A percentile compares a stretch with the other conserved stretches of the same genome.
These are phyloP conservation scores for Alternaria incomplexa DNA, from an alignment of 2,329 filamentous ascomycete species.

Conservation along the genomic window DNA sequence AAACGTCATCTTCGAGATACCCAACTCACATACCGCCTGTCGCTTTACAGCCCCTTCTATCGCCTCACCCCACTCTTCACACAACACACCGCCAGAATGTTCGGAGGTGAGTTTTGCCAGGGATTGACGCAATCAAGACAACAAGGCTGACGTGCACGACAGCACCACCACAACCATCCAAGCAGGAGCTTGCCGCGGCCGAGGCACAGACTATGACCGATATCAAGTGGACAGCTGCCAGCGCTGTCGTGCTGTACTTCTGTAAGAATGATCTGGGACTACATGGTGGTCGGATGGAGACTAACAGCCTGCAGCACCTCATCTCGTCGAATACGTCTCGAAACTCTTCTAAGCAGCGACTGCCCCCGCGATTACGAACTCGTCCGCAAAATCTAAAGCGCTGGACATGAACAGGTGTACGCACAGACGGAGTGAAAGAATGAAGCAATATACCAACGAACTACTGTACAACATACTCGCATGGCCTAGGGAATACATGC, in stretches of 20 bases:
- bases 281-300: not conserved
- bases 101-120: conserved; percentile 56
- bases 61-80: not conserved
- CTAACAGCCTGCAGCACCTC: conserved; percentile 54
- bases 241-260: conserved; percentile 74
- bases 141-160: conserved; percentile 7
- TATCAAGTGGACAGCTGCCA: conserved; percentile 70
- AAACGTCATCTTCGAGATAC: conserved; percentile 8
- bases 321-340: conserved; percentile 60
- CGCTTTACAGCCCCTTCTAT: not conserved
- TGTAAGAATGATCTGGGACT: conserved; percentile 62
- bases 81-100: conserved; percentile 49
- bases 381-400: not conserved
- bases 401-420: not conserved
- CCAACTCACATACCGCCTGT: conserved; percentile 4
- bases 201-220: conserved; percentile 72
- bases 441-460: not conserved
- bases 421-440: not conserved
- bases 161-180: conserved; percentile 73
- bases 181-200: conserved; percentile 68
- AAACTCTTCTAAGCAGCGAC: conserved; percentile 54
- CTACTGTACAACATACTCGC: conserved; percentile 7
- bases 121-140: not conserved
- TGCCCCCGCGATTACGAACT: not conserved
- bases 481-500: not conserved